Base-by-base conservation (phyloP, 306 rosid species). In the Vigna nakashimae region DNA sequence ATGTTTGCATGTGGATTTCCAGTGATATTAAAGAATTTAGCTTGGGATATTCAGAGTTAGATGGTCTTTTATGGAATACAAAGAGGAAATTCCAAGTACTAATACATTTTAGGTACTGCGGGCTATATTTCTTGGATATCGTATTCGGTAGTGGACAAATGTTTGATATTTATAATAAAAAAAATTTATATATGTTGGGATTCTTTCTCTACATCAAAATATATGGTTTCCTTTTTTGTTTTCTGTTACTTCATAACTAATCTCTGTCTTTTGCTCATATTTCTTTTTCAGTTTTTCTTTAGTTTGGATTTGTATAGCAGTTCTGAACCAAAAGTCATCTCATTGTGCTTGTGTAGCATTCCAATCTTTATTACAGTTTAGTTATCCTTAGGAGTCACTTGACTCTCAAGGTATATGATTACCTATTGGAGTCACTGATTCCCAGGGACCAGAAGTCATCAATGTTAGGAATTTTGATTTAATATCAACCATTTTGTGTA, bases 241-340 rank as follows among this genome's bases (percentile, higher is more conserved):
- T 55, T 42, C 22, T 5, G 40, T 26, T 5, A 64, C 3, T 2
- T 65, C 32, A 36, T 20, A 17, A 42, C 30, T 22, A 43, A 70
- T 70, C 18, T 40, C n/a, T 34, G 38, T 62, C 11, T 16, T 42
- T 13, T 43, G 36, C 50, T 56, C 57, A 65, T 38, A 14, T 22
- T 76, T 56, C 7, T 34, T 79, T 20, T 34, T 13, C 59, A 9
- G 15, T 28, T 14, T 74, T 74, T 38, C 36, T 22, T 65, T 76
- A 38, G 22, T 51, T 26, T 20, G 70, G 20, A 26, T 58, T 38
- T 51, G 16, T 22, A 30, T 42, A 4, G 9, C 51, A 55, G 53
- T 22, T 64, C 55, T 32, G 13, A 50, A 32, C 57, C 6, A 11
- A 1, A 65, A 60, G 66, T 52, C 16, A 16, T 65, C 73, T 14